Percentiles rank a stretch among this genome's conserved stretches.
Conservation (phyloP, 192 early-diverging fungal species). For the Coemansia sp. region DNA sequence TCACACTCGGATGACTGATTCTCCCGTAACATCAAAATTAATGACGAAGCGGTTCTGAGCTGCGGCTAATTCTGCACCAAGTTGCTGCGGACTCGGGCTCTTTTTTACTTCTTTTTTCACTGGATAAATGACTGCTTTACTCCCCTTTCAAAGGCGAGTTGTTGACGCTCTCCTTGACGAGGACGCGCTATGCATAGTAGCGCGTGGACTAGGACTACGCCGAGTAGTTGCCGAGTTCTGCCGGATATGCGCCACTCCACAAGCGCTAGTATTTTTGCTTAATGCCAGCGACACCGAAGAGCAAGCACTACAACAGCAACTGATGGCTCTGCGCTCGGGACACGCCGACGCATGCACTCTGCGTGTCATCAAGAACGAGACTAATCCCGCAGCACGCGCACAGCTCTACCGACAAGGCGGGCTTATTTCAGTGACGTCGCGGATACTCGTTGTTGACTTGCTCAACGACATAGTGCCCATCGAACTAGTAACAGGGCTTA, state of each 20-base stretch:
- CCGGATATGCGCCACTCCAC: conserved; percentile 64
- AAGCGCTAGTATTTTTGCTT: conserved; percentile 75
- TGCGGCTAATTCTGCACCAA: not conserved
- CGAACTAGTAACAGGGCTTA: conserved; percentile 74
- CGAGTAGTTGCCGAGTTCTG: conserved; percentile 70
- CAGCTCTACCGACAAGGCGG: conserved; percentile 79
- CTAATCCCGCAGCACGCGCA: conserved; percentile 29
- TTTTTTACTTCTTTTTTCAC: not conserved
- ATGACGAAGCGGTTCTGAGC: not conserved
- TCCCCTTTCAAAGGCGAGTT: conserved; percentile 68
- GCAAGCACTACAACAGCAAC: conserved; percentile 50
- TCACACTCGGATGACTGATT: not conserved
- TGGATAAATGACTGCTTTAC: conserved; percentile 20
- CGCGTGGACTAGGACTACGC: conserved; percentile 74
- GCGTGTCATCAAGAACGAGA: conserved; percentile 25
- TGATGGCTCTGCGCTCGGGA: conserved; percentile 51
- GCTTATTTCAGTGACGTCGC: conserved; percentile 79
- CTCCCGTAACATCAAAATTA: not conserved
- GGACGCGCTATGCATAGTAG: conserved; percentile 77
- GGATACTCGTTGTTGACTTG: conserved; percentile 88
- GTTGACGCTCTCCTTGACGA: conserved; percentile 66
- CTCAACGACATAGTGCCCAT: conserved; percentile 74
- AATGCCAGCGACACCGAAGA: conserved; percentile 67
- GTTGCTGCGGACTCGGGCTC: not conserved
- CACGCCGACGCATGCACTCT: conserved; percentile 21